phyloP scores from a whole-genome alignment of 768 basidiomycete species.

The Termitomyces sp. region DNA sequence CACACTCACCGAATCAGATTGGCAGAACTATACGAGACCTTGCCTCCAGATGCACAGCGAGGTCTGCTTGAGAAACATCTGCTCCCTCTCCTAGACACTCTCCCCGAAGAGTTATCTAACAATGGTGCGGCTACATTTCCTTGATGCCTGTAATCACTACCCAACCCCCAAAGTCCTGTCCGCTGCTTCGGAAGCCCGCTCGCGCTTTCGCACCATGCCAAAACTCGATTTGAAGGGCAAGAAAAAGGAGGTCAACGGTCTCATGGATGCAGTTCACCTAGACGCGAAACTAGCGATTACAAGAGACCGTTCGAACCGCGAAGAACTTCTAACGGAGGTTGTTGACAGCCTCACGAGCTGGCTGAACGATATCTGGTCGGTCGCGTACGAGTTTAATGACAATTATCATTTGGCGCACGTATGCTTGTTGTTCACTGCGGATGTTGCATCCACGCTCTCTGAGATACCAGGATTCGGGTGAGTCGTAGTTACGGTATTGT shows the following conservation, averaged over 20 bases:
- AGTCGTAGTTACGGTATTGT: not conserved
- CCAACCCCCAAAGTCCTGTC: slow-evolving; percentile 23
- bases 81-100: slow-evolving; percentile 40
- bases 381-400: slow-evolving; percentile 54
- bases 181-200: slow-evolving; percentile 37
- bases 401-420: slow-evolving; percentile 49
- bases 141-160: not conserved
- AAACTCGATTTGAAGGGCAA: slow-evolving; percentile 49
- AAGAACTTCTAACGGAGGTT: slow-evolving; percentile 53
- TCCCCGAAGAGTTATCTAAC: slow-evolving; percentile 32
- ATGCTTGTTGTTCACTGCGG: slow-evolving; percentile 50
- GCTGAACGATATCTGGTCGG: slow-evolving; percentile 62
- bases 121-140: slow-evolving; percentile 24
- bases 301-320: slow-evolving; percentile 49
- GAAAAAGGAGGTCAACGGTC: slow-evolving; percentile 46
- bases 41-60: slow-evolving; percentile 53
- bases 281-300: slow-evolving; percentile 52
- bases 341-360: slow-evolving; percentile 52
- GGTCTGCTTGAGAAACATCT: slow-evolving; percentile 47
- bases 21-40: slow-evolving; percentile 38
- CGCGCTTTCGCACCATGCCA: slow-evolving; percentile 37
- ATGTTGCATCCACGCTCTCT: slow-evolving; percentile 39
- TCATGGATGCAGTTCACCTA: slow-evolving; percentile 49
- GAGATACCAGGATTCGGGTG: not conserved
- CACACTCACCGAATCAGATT: slow-evolving; percentile 32